phyloP scores from a whole-genome alignment of 129 eudicot genomes.

The Lactuca sativa region DNA sequence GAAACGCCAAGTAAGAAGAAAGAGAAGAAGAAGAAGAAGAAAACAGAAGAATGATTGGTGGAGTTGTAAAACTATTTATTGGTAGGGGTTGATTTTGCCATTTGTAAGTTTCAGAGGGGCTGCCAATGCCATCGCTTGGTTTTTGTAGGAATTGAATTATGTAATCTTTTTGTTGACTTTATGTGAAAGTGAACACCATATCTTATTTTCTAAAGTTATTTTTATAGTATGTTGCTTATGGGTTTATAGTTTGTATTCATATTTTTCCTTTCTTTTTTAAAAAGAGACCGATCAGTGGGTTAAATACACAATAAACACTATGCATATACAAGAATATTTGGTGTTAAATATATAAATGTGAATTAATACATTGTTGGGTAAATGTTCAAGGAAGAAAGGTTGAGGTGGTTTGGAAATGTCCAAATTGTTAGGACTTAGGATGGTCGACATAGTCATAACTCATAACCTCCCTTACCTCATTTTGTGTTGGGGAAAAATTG shows the following conservation, averaged over 20 bases:
- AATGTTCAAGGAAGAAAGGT: no score
- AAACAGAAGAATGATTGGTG: slow-evolving; percentile 23
- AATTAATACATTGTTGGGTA: no score
- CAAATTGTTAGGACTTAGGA: no score
- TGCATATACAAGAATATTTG: no score
- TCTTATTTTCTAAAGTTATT: not conserved
- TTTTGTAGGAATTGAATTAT: slow-evolving; percentile 14
- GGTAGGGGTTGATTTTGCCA: slow-evolving; percentile 11
- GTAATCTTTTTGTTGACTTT: not conserved
- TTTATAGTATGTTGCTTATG: not conserved
- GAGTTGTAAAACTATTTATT: slow-evolving; percentile 13
- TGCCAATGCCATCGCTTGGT: not conserved
- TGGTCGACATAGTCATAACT: no score
- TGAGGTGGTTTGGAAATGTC: no score
- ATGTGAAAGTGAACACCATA: not conserved
- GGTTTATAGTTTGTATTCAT: no score
- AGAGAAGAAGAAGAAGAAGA: slow-evolving; percentile 68
- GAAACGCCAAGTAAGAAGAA: slow-evolving; percentile 45
- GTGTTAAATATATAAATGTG: no score
- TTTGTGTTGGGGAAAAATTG: no score
- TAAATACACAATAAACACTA: not conserved
- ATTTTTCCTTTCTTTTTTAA: no score
- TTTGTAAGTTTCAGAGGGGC: not conserved
- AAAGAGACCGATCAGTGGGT: not conserved
- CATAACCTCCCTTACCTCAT: no score